A percentile compares a stretch with the other conserved stretches of the same genome.
phyloP scores from a whole-genome alignment of 2,329 filamentous ascomycete species.

The Metarhizium anisopliae region DNA sequence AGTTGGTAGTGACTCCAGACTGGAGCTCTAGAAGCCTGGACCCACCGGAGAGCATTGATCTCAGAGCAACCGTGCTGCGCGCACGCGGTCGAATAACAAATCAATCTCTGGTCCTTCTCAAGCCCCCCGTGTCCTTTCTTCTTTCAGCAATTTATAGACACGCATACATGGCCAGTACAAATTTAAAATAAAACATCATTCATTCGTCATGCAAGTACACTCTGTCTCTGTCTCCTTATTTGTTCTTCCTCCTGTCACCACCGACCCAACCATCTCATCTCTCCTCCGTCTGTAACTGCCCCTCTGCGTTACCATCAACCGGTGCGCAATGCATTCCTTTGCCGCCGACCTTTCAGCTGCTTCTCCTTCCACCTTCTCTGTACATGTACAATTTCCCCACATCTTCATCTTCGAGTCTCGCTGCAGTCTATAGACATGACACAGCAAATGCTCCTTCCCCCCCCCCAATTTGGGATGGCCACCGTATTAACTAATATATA shows the following conservation, averaged over 20 bases:
- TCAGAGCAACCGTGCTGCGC: no score
- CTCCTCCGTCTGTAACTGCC: neutral
- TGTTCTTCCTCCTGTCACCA: neutral
- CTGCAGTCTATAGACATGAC: neutral
- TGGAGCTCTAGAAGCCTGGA: no score
- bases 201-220: neutral
- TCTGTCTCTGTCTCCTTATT: neutral
- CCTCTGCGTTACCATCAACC: no score
- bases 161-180: neutral
- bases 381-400: neutral
- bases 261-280: neutral
- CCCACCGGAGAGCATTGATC: no score
- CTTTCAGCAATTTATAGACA: neutral
- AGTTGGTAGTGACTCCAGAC: no score
- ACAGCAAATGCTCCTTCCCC: no score
- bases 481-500: neutral
- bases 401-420: neutral
- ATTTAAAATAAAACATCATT: neutral
- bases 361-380: no score
- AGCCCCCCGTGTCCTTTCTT: no score
- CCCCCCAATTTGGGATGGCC: neutral
- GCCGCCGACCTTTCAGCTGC: no score
- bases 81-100: no score
- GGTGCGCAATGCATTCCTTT: no score
- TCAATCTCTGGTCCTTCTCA: no score